Evolutionary conservation across 345 rosid genomes (phyloP), one percentile per base, ranked within the genome.

Genomic region (Limnanthes douglasii): DNA sequence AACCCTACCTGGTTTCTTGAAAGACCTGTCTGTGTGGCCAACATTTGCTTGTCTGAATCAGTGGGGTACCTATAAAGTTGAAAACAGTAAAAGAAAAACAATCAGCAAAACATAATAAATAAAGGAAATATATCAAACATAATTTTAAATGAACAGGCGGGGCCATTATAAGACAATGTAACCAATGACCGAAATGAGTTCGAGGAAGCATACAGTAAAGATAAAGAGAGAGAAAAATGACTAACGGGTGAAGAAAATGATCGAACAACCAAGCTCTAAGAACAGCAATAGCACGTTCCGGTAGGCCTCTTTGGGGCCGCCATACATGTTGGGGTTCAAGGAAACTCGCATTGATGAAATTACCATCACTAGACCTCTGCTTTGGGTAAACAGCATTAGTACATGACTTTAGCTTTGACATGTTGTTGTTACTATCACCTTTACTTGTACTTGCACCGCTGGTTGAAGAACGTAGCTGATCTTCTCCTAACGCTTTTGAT

Each of bases 181-280:
- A 26, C 30, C 30, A 2, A 26, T 23, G 30, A 26, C 8, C n/a
- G 11, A 26, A 26, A 2, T 12, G 6, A 26, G 27, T 23, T 23
- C 8, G 8, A 5, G 8, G 27, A 23, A 4, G 5, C 5, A 23
- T 23, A 11, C 21, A 6, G 18, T 6, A 15, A 43, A 21, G 15
- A 30, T 20, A 31, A 38, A 2, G 26, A 19, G 18, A 12, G 18
- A 6, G 2, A 11, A 17, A 16, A 21, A 37, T 39, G 30, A 44
- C 69, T 60, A 18, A 75, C 86, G 86, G 86, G 34, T 75, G 86
- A 46, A 75, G 86, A 63, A 75, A 75, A 65, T 72, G 86, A 25
- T 75, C 86, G 16, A 71, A 75, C 25, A 75, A 48, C 81, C 86
- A 76, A 25, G 74, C 72, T 45, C 70, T 55, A 6, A 72, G 81